Percentiles rank a stretch among this genome's conserved stretches.
Evolutionary conservation across 1,284 basidiomycete genomes (phyloP).

Genomic region (Heterobasidion parviporum): DNA sequence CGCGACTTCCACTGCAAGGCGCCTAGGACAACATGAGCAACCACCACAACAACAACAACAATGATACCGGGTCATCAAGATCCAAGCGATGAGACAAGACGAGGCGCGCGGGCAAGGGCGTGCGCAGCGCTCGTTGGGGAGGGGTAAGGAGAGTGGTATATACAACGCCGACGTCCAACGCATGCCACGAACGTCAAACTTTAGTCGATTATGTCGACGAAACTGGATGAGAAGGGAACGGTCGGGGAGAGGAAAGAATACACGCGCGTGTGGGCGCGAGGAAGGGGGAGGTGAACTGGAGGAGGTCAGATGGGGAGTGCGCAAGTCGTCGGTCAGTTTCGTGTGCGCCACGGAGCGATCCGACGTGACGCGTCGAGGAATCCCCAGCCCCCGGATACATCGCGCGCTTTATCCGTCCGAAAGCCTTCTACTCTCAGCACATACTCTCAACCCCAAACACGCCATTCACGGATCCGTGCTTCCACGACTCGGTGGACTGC

Average conservation of each 20-base stretch:
- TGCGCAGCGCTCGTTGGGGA: neutral
- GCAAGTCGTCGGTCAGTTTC: neutral
- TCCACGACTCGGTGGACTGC: neutral
- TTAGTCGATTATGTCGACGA: neutral
- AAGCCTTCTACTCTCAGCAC: neutral
- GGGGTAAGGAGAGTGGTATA: neutral
- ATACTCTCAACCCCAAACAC: neutral
- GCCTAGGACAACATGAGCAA: too few species aligned
- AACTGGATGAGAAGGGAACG: neutral
- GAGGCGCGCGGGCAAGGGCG: neutral
- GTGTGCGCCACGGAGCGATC: neutral
- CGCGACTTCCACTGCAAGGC: too few species aligned
- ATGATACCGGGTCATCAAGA: too few species aligned
- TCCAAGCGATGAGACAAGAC: too few species aligned
- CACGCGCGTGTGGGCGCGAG: neutral
- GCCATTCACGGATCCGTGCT: neutral
- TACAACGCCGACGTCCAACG: neutral
- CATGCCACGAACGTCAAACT: neutral
- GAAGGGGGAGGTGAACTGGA: neutral
- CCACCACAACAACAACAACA: too few species aligned
- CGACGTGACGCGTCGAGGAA: neutral
- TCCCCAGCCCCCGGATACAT: neutral
- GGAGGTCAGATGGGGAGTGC: neutral
- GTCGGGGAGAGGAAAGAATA: neutral
- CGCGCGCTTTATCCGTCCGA: neutral